phyloP scores from a whole-genome alignment of 148 eudicot genomes.

The Mesembryanthemum crystallinum region DNA sequence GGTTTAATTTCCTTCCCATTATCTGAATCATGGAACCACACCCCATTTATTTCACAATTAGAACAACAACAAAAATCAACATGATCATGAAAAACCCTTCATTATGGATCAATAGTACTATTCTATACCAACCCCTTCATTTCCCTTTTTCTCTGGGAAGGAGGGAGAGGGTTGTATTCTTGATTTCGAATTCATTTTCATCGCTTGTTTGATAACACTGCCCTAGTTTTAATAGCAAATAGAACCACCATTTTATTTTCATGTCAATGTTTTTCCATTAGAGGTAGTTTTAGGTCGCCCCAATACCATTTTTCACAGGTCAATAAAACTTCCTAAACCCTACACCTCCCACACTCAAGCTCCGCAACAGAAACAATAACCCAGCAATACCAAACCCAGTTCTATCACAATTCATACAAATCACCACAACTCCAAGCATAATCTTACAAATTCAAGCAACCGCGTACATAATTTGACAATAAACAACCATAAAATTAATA shows the following conservation, averaged over 20 bases:
- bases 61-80: neutral
- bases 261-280: neutral
- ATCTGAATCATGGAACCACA: slow-evolving; percentile 52
- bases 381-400: neutral
- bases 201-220: neutral
- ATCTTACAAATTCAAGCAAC: neutral
- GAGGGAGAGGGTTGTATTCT: neutral
- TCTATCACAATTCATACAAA: neutral
- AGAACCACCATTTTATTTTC: neutral
- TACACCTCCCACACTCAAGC: neutral
- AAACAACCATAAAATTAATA: neutral
- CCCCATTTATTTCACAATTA: neutral
- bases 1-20: slow-evolving; percentile 67
- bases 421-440: neutral
- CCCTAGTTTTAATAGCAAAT: neutral
- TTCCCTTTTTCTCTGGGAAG: neutral
- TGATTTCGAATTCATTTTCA: neutral
- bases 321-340: too few relatives aligned
- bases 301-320: neutral
- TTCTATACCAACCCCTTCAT: neutral
- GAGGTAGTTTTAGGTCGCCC: neutral
- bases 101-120: neutral
- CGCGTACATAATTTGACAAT: neutral
- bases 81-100: neutral
- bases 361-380: neutral